phyloP scores from a whole-genome alignment of 2,329 filamentous ascomycete species.

The Ampelomyces quisqualis region DNA sequence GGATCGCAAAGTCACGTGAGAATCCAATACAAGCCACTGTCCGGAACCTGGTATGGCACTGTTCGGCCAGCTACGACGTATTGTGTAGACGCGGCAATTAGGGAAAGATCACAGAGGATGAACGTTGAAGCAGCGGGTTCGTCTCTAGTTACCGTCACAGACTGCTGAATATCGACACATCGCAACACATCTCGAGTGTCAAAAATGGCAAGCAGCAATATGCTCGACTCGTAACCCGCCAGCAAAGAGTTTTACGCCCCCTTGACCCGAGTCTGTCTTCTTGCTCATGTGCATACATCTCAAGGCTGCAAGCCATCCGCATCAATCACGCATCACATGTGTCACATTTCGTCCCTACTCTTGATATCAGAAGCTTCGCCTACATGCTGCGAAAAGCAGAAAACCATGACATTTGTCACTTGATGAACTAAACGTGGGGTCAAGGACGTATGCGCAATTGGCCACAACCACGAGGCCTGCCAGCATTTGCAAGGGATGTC shows the following conservation, averaged over 20 bases:
- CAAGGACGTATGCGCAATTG: neutral
- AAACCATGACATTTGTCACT: neutral
- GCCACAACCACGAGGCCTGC: slow-evolving; percentile 12
- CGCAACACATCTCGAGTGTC: no score
- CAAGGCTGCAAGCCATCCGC: neutral
- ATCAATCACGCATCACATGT: neutral
- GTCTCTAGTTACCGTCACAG: no score
- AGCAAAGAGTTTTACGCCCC: neutral
- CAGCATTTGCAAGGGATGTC: slow-evolving; percentile 6
- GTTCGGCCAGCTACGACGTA: no score
- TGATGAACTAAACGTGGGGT: neutral
- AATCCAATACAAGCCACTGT: neutral
- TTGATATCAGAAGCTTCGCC: neutral
- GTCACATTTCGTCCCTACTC: neutral
- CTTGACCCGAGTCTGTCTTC: neutral
- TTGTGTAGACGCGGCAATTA: no score
- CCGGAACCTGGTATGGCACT: neutral
- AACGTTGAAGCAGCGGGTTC: no score
- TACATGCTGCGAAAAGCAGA: neutral
- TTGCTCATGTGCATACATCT: neutral
- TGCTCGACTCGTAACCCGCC: neutral
- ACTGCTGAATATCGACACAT: no score
- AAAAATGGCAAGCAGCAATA: neutral
- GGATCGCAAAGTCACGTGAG: neutral
- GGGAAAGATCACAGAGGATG: no score